Conservation (phyloP, 129 eudicot genomes). For the Dittrichia graveolens region DNA sequence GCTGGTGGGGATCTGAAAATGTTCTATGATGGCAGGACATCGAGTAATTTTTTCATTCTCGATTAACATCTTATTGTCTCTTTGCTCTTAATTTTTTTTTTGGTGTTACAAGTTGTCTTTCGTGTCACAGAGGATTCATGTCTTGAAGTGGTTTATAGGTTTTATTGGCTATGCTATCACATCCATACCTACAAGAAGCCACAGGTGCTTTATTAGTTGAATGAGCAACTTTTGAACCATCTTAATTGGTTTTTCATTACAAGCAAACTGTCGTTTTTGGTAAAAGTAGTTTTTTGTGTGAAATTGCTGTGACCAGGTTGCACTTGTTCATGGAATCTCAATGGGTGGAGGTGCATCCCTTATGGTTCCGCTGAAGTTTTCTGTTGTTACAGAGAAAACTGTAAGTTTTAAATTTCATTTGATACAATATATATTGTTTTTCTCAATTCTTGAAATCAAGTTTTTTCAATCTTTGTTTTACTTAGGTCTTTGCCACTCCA, state of each 20-base stretch:
- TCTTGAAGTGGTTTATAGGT: constrained; percentile 91
- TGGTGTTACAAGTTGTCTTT: constrained; percentile 23
- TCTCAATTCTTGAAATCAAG: no score
- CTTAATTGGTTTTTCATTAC: background rate
- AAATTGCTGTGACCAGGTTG: constrained; percentile 52
- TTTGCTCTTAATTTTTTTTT: background rate
- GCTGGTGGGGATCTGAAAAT: constrained; percentile 94
- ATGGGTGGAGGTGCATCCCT: constrained; percentile 99
- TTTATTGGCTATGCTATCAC: constrained; percentile 98
- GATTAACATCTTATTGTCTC: background rate
- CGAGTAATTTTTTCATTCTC: constrained; percentile 42
- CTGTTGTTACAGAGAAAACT: constrained; percentile 92
- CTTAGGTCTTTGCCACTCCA: constrained; percentile 86
- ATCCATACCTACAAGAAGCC: constrained; percentile 85
- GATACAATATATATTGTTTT: background rate
- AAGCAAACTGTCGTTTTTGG: background rate
- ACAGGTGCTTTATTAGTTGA: constrained; percentile 44
- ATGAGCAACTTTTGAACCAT: background rate
- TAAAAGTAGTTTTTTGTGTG: background rate
- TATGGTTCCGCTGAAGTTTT: constrained; percentile 92
- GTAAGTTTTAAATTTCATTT: constrained; percentile 43
- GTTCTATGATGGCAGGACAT: constrained; percentile 77
- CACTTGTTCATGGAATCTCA: constrained; percentile 90
- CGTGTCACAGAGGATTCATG: constrained; percentile 69
- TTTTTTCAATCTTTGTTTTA: background rate